Percentiles rank a stretch among this genome's conserved stretches.
Evolutionary conservation across 1,139 yeast genomes (phyloP).

Genomic region (Keqinozyma sinolaborantium): DNA sequence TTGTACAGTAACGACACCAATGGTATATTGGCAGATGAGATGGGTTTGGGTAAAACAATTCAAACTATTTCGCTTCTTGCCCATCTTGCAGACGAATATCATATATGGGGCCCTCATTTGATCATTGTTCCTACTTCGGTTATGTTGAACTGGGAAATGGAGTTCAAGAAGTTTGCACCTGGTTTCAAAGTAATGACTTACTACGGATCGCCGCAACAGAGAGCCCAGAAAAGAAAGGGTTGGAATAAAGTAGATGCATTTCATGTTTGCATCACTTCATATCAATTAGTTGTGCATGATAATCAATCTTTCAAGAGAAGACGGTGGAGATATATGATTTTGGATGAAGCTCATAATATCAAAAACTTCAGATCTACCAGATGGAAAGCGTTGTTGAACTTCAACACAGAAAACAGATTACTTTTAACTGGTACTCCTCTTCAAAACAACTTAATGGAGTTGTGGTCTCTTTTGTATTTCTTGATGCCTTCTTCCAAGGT

Average conservation of each 20-base stretch:
- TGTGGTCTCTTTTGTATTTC: conserved; percentile 91
- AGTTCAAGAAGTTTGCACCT: conserved; percentile 96
- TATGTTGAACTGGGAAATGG: conserved; percentile 99
- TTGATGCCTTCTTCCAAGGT: conserved; percentile 88
- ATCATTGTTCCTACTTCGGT: conserved; percentile 98
- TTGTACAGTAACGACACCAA: conserved; percentile 88
- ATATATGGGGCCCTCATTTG: conserved; percentile 96
- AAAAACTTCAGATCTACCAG: conserved; percentile 94
- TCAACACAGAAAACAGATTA: conserved; percentile 85
- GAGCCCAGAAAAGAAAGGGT: conserved; percentile 93
- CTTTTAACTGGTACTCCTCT: conserved; percentile 93
- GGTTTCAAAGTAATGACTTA: conserved; percentile 95
- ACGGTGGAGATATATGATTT: conserved; percentile 92
- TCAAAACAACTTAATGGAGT: conserved; percentile 86
- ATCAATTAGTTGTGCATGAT: conserved; percentile 94
- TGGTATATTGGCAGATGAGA: conserved; percentile 97
- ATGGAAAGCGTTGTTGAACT: conserved; percentile 94
- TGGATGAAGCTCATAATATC: conserved; percentile 98
- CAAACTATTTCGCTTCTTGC: conserved; percentile 88
- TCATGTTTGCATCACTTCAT: conserved; percentile 95
- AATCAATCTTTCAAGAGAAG: conserved; percentile 91
- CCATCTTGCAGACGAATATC: conserved; percentile 89
- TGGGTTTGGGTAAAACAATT: conserved; percentile 98
- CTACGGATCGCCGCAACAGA: conserved; percentile 97
- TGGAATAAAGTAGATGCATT: conserved; percentile 97